phyloP scores from a whole-genome alignment of 768 basidiomycete species.

The Clavulina sp. region DNA sequence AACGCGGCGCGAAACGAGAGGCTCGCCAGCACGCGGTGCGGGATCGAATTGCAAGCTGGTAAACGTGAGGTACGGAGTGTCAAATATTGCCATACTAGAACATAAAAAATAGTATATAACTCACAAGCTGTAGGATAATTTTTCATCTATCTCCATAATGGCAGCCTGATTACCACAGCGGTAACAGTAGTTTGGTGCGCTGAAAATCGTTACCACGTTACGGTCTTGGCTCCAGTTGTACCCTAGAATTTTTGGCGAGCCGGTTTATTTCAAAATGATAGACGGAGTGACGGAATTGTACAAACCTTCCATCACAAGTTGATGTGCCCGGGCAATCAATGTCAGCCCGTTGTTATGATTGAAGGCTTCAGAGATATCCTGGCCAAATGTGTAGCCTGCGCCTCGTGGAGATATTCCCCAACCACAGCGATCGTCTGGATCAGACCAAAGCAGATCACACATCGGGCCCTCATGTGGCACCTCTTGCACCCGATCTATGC shows the following conservation, averaged over 20 bases:
- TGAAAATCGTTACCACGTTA: slow-evolving; percentile 99
- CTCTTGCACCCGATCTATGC: slow-evolving; percentile 97
- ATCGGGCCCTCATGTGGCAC: slow-evolving; percentile 99
- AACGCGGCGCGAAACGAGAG: slow-evolving; percentile 87
- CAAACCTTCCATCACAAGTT: slow-evolving; percentile 92
- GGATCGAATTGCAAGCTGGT: slow-evolving; percentile 99
- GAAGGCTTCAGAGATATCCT: slow-evolving; percentile 97
- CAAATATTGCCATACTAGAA: neutral
- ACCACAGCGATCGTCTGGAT: slow-evolving; percentile 97
- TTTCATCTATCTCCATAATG: slow-evolving; percentile 99
- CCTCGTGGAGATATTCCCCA: slow-evolving; percentile 99
- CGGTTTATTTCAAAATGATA: neutral
- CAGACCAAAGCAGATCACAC: slow-evolving; percentile 99
- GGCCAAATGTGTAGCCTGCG: slow-evolving; percentile 97
- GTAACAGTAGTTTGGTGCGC: slow-evolving; percentile 99
- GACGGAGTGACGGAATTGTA: slow-evolving; percentile 10
- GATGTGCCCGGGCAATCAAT: slow-evolving; percentile 84
- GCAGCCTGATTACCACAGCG: slow-evolving; percentile 98
- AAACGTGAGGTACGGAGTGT: neutral
- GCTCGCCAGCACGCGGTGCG: slow-evolving; percentile 95
- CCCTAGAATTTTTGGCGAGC: slow-evolving; percentile 24
- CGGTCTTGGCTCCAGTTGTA: slow-evolving; percentile 98
- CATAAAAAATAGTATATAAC: slow-evolving; percentile 17
- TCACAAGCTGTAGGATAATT: slow-evolving; percentile 83
- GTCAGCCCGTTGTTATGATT: slow-evolving; percentile 99